Conservation (phyloP, 805 yeast genomes). For the Lachancea sp. region DNA sequence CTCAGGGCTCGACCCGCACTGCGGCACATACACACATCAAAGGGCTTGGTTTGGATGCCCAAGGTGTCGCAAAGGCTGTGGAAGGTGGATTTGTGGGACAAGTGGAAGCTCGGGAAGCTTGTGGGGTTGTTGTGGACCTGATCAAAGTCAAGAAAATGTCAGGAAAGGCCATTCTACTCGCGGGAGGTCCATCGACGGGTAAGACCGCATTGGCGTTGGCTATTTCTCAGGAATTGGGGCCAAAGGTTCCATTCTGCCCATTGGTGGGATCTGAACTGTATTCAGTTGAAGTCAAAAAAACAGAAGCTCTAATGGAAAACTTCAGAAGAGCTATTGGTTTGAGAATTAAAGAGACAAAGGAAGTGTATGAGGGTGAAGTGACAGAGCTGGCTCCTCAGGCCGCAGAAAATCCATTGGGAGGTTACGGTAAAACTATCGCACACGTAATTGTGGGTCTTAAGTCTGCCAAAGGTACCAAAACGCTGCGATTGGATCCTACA, state of each 20-base stretch:
- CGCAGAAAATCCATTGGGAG: conserved; percentile 93
- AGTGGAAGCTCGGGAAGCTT: conserved; percentile 74
- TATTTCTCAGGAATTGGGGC: conserved; percentile 91
- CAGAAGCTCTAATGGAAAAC: conserved; percentile 93
- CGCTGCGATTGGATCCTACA: conserved; percentile 80
- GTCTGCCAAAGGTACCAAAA: conserved; percentile 87
- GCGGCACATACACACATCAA: conserved; percentile 97
- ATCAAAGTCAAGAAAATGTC: conserved; percentile 89
- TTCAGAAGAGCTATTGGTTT: conserved; percentile 95
- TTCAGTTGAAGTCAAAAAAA: conserved; percentile 94
- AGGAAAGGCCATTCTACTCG: conserved; percentile 90
- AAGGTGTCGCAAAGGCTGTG: conserved; percentile 71
- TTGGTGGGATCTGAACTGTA: conserved; percentile 91
- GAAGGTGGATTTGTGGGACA: conserved; percentile 86
- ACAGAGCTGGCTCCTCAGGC: conserved; percentile 94
- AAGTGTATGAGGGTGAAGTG: conserved; percentile 97
- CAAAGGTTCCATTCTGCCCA: conserved; percentile 96
- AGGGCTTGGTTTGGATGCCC: conserved; percentile 90
- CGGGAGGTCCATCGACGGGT: conserved; percentile 98
- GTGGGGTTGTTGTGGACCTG: conserved; percentile 90
- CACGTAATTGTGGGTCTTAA: conserved; percentile 93
- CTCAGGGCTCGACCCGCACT: conserved; percentile 42
- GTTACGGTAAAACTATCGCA: conserved; percentile 92
- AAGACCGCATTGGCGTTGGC: conserved; percentile 96
- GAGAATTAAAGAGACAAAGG: conserved; percentile 93